Percentiles rank a stretch among this genome's conserved stretches.
Conservation (phyloP, 768 basidiomycete genomes). For the Macrolepiota dolichaula region DNA sequence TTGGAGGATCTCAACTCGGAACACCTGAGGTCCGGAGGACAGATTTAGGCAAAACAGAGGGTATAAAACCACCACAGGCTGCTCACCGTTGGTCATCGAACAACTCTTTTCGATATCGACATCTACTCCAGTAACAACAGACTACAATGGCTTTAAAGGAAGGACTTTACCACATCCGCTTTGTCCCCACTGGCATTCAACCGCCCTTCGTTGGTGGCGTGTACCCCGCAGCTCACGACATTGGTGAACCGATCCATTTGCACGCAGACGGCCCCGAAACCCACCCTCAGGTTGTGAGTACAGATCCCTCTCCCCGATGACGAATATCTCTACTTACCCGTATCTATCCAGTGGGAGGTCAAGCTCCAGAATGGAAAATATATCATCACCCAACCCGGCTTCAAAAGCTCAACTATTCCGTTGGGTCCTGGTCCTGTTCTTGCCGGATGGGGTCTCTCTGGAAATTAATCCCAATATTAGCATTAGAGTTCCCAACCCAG, state of each 20-base stretch:
- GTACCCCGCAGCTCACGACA: not conserved
- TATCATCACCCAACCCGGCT: not conserved
- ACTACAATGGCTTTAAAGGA: not conserved
- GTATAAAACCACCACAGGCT: not conserved
- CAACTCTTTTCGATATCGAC: not conserved
- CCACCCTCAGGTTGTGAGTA: not conserved
- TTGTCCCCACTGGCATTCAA: not conserved
- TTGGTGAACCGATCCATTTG: not conserved
- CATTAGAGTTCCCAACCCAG: not conserved
- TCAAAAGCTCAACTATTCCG: not conserved
- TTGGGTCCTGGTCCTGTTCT: not conserved
- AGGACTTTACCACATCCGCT: not conserved
- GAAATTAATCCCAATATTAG: not conserved
- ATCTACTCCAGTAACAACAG: not conserved
- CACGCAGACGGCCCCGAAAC: not conserved
- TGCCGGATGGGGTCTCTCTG: not conserved
- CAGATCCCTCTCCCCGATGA: not conserved
- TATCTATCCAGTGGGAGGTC: conserved; percentile 1
- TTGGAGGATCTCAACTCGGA: too few species aligned
- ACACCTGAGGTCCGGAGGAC: not conserved
- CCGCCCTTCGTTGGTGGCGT: not conserved
- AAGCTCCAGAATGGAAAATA: not conserved
- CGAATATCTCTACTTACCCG: not conserved
- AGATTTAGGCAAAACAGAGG: not conserved
- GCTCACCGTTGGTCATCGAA: not conserved